Percentiles rank a stretch among this genome's conserved stretches.
phyloP scores from a whole-genome alignment of 2,329 filamentous ascomycete genomes.

The Conoideocrella luteorostrata region DNA sequence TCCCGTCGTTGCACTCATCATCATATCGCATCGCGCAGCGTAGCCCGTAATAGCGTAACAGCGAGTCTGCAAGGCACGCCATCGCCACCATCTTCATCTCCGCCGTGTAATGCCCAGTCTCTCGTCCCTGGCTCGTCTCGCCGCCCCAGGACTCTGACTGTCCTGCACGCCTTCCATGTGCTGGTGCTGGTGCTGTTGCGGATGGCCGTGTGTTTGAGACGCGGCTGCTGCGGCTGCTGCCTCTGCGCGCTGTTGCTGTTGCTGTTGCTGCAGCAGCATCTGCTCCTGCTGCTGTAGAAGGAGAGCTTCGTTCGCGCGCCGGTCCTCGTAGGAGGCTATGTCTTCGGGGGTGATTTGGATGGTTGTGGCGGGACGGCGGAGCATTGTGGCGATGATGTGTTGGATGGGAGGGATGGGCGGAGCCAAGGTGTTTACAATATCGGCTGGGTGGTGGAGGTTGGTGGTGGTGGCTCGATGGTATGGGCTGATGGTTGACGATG shows the following conservation, averaged over 20 bases:
- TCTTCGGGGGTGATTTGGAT: slow-evolving; percentile 65
- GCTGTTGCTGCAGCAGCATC: slow-evolving; percentile 10
- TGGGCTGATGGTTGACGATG: too few species aligned
- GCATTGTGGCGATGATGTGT: slow-evolving; percentile 38
- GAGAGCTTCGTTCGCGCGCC: slow-evolving; percentile 39
- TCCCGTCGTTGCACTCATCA: too few species aligned
- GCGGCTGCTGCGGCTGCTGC: slow-evolving; percentile 5
- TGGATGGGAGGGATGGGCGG: neutral
- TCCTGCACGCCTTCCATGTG: slow-evolving; percentile 5
- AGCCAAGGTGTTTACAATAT: neutral
- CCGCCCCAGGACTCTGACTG: slow-evolving; percentile 12
- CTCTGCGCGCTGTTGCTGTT: slow-evolving; percentile 15
- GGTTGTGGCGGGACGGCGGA: slow-evolving; percentile 61
- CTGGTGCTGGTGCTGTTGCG: slow-evolving; percentile 13
- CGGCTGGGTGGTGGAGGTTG: neutral
- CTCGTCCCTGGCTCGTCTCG: slow-evolving; percentile 28
- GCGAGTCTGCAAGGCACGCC: too few species aligned
- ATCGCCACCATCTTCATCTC: neutral
- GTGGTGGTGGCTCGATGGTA: too few species aligned
- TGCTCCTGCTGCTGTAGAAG: slow-evolving; percentile 20
- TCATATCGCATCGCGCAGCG: too few species aligned
- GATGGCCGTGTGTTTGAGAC: too few species aligned
- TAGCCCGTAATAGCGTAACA: too few species aligned
- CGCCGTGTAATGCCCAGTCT: slow-evolving; percentile 29
- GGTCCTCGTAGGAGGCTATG: slow-evolving; percentile 63